Base-by-base conservation (phyloP, 2,329 filamentous ascomycete species). In the Emmonsia crescens region DNA sequence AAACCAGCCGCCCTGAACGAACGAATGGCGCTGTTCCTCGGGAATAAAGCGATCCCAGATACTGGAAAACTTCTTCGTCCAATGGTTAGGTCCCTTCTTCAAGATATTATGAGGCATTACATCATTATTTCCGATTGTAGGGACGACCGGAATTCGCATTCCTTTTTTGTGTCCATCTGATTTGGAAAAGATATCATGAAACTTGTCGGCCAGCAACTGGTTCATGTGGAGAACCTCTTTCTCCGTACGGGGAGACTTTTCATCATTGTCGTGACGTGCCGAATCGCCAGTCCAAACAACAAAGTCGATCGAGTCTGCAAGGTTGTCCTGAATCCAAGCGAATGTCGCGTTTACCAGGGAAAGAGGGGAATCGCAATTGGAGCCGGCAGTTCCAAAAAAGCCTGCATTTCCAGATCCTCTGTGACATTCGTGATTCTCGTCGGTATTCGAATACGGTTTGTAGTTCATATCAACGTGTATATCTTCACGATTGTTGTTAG, bases 31-130 rank as follows among this genome's bases (percentile, higher is more conserved):
- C 77, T 99, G 92, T 67, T 86, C 88, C 76, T 96, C 91, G 0
- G 94, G 94, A 63, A 99, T 95, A 72, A 97, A 96, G 44, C 82
- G 81, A 56, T 78, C 77, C 94, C 94, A 99, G 27, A 97, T 84
- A 27, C 88, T 81, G 31, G 85, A 79, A 68, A 94, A 96, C 55
- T 82, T 81, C 62, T 83, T 83, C 0, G 96, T 89, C 87, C 93
- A 96, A 65, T 83, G 83, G 70, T 96, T 96, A 19, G 94, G 94
- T 0, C 93, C 94, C 0, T 84, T 81, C 49, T 85, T 79, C 73
- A 99, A 86, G 71, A 97, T 95, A 70, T 99, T 99, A 77, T 99
- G 94, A 1, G 94, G 94, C 63, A 96, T 84, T 62, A 99, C 92
- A 71, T 99, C 94, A 75, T 99, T 99, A 78, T 99, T 99, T 64